Evolutionary conservation across 108 stramenopile genomes (phyloP), one percentile per base, ranked within the genome.

Genomic region (Fistulifera pelliculosa): DNA sequence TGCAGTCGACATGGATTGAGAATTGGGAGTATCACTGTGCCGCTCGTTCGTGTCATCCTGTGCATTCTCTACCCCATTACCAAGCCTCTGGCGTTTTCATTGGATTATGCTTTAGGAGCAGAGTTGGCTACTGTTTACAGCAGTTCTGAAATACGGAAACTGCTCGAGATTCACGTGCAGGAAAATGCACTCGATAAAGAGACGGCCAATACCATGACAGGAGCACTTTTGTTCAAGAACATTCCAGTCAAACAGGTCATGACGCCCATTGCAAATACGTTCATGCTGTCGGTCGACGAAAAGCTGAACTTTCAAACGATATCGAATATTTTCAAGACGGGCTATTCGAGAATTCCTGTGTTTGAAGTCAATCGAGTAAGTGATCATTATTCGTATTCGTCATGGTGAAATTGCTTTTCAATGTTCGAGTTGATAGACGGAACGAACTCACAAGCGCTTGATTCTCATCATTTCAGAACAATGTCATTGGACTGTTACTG

Each of bases 61-160:
- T 8, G 84, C 14, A n/a, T 70, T 23, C 55, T 74, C 17, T 74
- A 44, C 41, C 79, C 83, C 14, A 21, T 97, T 24, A 68, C 93
- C 23, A 66, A 76, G 16, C 97, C 99, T 0, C 41, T 99, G 38
- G 64, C 88, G 3, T 62, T 61, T 58, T 48, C 67, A 19, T 56
- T 94, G 52, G 80, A 96, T 61, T 71, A 66, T 27, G 47, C 71
- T 12, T 73, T 98, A 50, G 96, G 96, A 17, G 70, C 83, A 47
- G 98, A 98, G 53, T 68, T 99, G 15, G 96, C 94, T 2, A 94
- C 93, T 3, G 79, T 92, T 5, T 96, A 96, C 77, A 77, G 71
- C 25, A 73, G 61, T 23, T 71, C 79, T 14, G 96, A 97, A 79
- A 87, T 96, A 79, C 45, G 61, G 40, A 87, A 94, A 60, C 71